Conservation (phyloP, 176 grass and related monocot genomes). For the Leersia perrieri region DNA sequence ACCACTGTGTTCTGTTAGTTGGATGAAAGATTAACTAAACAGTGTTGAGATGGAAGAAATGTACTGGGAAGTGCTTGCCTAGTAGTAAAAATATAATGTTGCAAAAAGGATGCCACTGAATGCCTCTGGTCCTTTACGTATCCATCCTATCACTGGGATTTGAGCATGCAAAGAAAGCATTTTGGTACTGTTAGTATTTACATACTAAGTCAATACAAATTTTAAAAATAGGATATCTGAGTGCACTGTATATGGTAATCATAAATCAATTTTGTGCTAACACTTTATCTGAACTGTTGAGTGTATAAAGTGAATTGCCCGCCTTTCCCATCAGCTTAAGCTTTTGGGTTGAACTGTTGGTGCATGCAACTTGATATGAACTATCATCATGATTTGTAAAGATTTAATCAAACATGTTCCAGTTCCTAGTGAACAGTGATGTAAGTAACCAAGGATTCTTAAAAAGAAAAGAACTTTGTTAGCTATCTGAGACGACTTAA, state of each 20-base stretch:
- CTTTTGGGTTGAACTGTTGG: no score
- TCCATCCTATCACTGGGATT: background rate
- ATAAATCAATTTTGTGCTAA: background rate
- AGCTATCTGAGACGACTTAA: background rate
- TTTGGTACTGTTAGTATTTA: conserved; percentile 5
- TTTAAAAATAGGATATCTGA: conserved; percentile 12
- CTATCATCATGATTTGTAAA: background rate
- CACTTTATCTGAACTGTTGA: background rate
- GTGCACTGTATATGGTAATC: background rate
- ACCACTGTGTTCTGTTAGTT: background rate
- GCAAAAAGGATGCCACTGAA: background rate
- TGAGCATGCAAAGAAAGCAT: conserved; percentile 16
- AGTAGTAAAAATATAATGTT: background rate
- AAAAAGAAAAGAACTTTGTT: background rate
- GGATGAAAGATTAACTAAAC: conserved; percentile 2
- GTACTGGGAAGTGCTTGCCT: background rate
- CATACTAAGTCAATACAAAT: background rate
- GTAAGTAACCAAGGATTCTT: background rate
- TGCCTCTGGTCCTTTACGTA: background rate
- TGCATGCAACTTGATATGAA: background rate
- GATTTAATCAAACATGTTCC: conserved; percentile 20
- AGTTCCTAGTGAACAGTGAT: background rate
- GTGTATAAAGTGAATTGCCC: no score
- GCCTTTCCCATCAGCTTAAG: no score
- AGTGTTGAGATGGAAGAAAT: conserved; percentile 14